Base-by-base conservation (phyloP, 352 stramenopile species). In the Globisporangium apiculatum region DNA sequence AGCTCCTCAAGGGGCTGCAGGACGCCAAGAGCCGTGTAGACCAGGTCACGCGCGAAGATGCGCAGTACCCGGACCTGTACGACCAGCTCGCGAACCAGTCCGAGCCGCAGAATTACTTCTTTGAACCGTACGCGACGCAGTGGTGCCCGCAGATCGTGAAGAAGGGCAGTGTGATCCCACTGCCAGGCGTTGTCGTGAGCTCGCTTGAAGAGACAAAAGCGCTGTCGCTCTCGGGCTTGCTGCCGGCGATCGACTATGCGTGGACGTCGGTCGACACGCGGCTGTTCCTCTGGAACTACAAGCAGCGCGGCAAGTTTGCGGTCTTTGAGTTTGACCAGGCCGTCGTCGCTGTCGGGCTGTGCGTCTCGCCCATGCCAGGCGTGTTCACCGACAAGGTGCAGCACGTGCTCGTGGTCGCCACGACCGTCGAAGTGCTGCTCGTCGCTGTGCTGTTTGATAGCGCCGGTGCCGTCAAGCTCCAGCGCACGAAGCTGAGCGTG, bases 211-310 rank as follows among this genome's bases (percentile, higher is more conserved):
- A 91, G 35, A 64, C 83, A 24, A 73, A 79, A 58, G 75, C 76
- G 7, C 57, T 90, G 17, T 87, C 81, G 42, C 81, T 98, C 8
- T 98, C 97, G 68, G 95, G 95, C 8, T 63, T 99, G 10, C 72
- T 98, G 45, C 79, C 90, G 12, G 73, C 94, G 36, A 86, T 97
- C 9, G 70, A 95, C 68, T 76, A 97, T 48, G 95, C 89, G 35
- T 99, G 96, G 96, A 90, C 97, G 55, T 96, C 78, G n/a, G 81
- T 98, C 24, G 96, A 99, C 71, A 79, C 95, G 43, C 83, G 81
- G 0, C 72, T 99, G 14, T 98, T 97, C 61, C 72, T 99, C 10
- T 99, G 96, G 95, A 91, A 89, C 60, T 98, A 98, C 76, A 74
- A 72, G 3, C 67, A 87, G 42, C 74, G 74, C 45, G 82, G 73